These are phyloP conservation scores for Plectranthus barbatus DNA, from an alignment of 257 asterid genomes.

Conservation along the genomic window DNA sequence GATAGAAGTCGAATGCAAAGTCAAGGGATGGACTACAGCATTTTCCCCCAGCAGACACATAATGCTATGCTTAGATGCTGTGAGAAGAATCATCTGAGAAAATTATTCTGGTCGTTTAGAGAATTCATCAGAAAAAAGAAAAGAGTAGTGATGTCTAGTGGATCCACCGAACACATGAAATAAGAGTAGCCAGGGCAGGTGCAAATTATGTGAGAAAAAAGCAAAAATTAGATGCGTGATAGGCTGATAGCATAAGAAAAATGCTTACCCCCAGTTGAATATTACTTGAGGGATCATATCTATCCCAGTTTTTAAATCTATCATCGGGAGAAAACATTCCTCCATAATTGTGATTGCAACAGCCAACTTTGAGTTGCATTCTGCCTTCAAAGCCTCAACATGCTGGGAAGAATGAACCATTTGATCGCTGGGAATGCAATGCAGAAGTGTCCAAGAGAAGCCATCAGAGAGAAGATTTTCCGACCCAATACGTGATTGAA, in stretches of 20 bases:
- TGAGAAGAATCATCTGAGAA: constrained; percentile 7
- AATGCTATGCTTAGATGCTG: not conserved
- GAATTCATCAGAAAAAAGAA: not conserved
- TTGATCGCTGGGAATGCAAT: constrained; percentile 76
- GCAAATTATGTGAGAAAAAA: not conserved
- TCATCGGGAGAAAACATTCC: constrained; percentile 98
- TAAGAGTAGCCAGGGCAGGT: not conserved
- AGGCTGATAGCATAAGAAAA: constrained; percentile 4
- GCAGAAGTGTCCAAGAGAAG: constrained; percentile 74
- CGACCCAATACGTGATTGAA: constrained; percentile 63
- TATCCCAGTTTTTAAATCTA: constrained; percentile 87
- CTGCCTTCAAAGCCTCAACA: constrained; percentile 68
- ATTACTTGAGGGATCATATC: constrained; percentile 98
- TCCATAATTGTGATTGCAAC: constrained; percentile 95
- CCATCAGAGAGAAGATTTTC: constrained; percentile 55
- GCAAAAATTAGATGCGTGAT: not conserved
- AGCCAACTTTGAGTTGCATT: constrained; percentile 93
- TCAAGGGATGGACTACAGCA: not conserved
- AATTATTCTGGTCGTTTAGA: not conserved
- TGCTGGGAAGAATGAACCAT: constrained; percentile 55
- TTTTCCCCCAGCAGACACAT: not conserved
- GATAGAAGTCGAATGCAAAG: not conserved
- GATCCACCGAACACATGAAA: constrained; percentile 1
- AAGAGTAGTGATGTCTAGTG: not conserved
- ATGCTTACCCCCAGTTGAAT: constrained; percentile 89